phyloP scores from a whole-genome alignment of 495 filamentous ascomycete genomes.

The Staphylotrichum tortipilum region DNA sequence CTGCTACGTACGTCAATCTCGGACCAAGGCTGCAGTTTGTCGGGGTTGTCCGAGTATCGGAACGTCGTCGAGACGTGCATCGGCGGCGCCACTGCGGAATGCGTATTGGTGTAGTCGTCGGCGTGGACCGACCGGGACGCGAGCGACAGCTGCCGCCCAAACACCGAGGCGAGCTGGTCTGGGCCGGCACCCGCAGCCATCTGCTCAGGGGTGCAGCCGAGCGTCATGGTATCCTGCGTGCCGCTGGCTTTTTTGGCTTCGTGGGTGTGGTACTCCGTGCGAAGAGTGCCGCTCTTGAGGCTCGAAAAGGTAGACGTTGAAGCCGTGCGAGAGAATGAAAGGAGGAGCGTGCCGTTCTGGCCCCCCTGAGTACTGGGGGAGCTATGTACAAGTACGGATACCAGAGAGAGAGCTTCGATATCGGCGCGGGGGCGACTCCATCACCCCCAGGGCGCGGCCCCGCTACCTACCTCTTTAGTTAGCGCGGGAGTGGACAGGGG shows the following conservation, averaged over 20 bases:
- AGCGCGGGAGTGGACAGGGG: not conserved
- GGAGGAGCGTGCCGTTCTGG: no score
- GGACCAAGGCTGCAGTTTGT: constrained; percentile 43
- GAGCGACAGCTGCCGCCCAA: constrained; percentile 34
- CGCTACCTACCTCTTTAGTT: no score
- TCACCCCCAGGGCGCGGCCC: constrained; percentile 13
- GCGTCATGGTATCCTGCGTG: not conserved
- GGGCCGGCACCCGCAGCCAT: constrained; percentile 12
- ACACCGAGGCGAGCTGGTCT: constrained; percentile 19
- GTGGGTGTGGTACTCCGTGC: not conserved
- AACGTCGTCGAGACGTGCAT: constrained; percentile 85
- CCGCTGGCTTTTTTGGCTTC: not conserved
- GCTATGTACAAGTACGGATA: no score
- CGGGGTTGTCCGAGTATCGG: constrained; percentile 64
- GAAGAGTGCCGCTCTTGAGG: no score
- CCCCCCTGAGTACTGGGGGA: no score
- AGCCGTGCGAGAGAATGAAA: no score
- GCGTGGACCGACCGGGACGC: constrained; percentile 77
- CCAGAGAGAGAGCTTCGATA: not conserved
- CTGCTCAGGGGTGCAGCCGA: not conserved
- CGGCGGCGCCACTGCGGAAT: constrained; percentile 71
- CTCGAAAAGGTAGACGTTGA: no score
- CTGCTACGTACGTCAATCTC: constrained; percentile 39
- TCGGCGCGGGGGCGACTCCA: constrained; percentile 15
- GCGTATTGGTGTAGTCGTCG: constrained; percentile 66